Evolutionary conservation across 2,329 filamentous ascomycete genomes (phyloP).

Genomic region (Berkeleyomyces basicola): DNA sequence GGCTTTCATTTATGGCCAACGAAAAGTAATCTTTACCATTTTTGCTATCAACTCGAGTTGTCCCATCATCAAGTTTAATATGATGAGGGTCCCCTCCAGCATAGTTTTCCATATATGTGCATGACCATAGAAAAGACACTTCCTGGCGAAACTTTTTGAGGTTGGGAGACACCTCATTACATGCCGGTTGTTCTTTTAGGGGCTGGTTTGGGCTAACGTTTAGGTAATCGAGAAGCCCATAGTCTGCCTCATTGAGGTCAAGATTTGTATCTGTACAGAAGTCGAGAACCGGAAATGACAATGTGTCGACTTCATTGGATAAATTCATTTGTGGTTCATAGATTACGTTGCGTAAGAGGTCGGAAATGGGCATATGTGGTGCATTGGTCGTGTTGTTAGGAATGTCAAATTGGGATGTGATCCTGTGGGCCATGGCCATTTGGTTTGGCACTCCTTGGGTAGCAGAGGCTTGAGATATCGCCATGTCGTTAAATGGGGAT

Average conservation of each 20-base stretch:
- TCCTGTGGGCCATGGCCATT: background rate
- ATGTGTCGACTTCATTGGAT: constrained; percentile 22
- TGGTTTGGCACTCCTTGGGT: background rate
- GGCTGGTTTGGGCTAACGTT: constrained; percentile 6
- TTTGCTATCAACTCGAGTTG: constrained; percentile 13
- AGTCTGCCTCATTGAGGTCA: constrained; percentile 36
- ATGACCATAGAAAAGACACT: constrained; percentile 7
- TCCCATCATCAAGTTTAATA: constrained; percentile 14
- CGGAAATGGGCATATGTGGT: constrained; percentile 27
- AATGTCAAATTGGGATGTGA: background rate
- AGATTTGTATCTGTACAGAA: constrained; percentile 34
- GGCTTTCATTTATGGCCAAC: constrained; percentile 24
- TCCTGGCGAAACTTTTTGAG: constrained; percentile 10
- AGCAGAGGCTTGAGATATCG: background rate
- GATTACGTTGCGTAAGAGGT: constrained; percentile 34
- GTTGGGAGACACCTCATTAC: constrained; percentile 26
- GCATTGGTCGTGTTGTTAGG: background rate
- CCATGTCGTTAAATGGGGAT: background rate
- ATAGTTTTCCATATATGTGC: constrained; percentile 1
- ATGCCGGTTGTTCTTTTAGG: constrained; percentile 19
- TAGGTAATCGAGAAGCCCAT: constrained; percentile 28
- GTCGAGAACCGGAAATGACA: constrained; percentile 30
- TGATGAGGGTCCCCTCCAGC: constrained; percentile 24
- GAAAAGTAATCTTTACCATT: constrained; percentile 1
- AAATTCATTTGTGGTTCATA: constrained; percentile 28